These are phyloP conservation scores for Xylaria sp. DNA, from an alignment of 2,329 filamentous ascomycete species.

Conservation along the genomic window DNA sequence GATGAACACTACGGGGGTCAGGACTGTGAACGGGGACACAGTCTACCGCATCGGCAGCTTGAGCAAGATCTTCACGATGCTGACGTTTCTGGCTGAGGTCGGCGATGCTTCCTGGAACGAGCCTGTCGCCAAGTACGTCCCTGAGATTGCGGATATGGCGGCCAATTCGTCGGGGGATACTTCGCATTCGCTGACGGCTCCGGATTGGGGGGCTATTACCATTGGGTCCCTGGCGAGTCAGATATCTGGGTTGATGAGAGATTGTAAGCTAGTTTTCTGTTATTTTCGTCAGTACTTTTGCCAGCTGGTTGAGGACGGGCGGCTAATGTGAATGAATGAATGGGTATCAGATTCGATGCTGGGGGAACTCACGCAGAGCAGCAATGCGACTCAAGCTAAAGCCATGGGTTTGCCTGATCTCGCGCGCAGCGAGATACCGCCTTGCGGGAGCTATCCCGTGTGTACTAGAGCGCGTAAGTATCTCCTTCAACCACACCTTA, in stretches of 20 bases:
- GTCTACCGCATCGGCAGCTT: slow-evolving; percentile 44
- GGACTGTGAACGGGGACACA: slow-evolving; percentile 32
- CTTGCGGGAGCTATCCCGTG: slow-evolving; percentile 41
- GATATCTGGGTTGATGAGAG: slow-evolving; percentile 43
- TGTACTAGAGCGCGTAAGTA: slow-evolving; percentile 40
- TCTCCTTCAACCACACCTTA: neutral
- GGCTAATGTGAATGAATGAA: neutral
- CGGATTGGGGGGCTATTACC: slow-evolving; percentile 38
- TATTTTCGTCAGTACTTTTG: neutral
- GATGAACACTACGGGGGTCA: slow-evolving; percentile 40
- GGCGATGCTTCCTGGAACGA: slow-evolving; percentile 46
- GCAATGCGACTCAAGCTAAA: slow-evolving; percentile 21
- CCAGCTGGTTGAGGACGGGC: neutral
- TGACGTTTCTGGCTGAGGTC: slow-evolving; percentile 43
- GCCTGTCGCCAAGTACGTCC: slow-evolving; percentile 47
- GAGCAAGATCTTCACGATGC: slow-evolving; percentile 46
- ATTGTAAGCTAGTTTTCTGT: slow-evolving; percentile 36
- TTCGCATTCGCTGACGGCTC: slow-evolving; percentile 36
- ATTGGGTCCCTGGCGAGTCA: slow-evolving; percentile 38
- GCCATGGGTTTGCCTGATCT: slow-evolving; percentile 41
- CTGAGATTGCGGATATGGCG: slow-evolving; percentile 42
- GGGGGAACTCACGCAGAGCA: slow-evolving; percentile 35
- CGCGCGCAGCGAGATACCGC: slow-evolving; percentile 34
- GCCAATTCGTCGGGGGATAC: slow-evolving; percentile 13
- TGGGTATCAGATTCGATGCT: slow-evolving; percentile 30